These are phyloP conservation scores for Tephrocybe sp. DNA, from an alignment of 768 basidiomycete species.

Conservation along the genomic window DNA sequence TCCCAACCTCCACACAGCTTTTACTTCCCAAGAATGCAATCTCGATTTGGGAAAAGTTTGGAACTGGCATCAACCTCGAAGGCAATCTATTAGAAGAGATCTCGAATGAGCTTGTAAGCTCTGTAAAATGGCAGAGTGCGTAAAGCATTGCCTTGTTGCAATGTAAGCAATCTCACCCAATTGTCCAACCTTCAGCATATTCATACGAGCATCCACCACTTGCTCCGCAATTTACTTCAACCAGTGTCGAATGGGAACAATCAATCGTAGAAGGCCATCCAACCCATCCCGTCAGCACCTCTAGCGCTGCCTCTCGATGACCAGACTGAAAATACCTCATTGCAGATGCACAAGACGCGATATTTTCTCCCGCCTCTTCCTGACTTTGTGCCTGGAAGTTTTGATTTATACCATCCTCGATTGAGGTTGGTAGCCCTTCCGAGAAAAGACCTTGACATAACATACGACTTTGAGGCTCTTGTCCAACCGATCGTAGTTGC, in stretches of 20 bases:
- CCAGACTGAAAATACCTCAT: neutral
- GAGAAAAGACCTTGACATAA: slow-evolving; percentile 38
- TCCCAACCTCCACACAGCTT: slow-evolving; percentile 21
- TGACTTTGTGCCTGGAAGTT: slow-evolving; percentile 40
- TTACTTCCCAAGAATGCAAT: slow-evolving; percentile 30
- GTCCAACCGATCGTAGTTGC: slow-evolving; percentile 37
- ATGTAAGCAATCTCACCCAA: no score
- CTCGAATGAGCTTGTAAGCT: slow-evolving; percentile 43
- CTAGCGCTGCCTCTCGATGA: neutral
- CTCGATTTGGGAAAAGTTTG: slow-evolving; percentile 43
- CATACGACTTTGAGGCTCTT: slow-evolving; percentile 47
- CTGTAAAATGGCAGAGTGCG: slow-evolving; percentile 52
- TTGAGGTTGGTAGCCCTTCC: slow-evolving; percentile 48
- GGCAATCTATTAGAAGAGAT: slow-evolving; percentile 35
- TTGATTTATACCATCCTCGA: slow-evolving; percentile 46
- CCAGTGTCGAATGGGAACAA: slow-evolving; percentile 59
- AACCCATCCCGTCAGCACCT: slow-evolving; percentile 47
- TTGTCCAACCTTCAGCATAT: slow-evolving; percentile 26
- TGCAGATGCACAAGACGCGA: slow-evolving; percentile 57
- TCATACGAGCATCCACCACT: slow-evolving; percentile 48
- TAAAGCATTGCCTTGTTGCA: slow-evolving; percentile 9
- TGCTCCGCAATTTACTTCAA: slow-evolving; percentile 40
- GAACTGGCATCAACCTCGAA: slow-evolving; percentile 32
- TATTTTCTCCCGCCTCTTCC: slow-evolving; percentile 48
- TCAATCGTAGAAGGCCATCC: slow-evolving; percentile 61